Evolutionary conservation across 805 yeast species (phyloP).

Genomic region (Hanseniaspora meyeri): DNA sequence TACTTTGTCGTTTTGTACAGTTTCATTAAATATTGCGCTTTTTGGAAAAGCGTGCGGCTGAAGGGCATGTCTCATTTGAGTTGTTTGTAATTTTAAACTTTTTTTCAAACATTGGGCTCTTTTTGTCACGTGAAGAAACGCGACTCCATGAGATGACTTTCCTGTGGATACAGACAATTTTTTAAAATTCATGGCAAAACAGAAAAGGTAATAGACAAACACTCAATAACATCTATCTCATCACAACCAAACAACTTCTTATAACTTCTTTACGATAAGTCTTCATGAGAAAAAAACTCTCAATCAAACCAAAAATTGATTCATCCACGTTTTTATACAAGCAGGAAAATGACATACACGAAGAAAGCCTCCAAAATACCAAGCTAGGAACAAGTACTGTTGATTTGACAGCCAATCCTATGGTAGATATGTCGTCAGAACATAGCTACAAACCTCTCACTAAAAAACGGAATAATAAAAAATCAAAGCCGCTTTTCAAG

Average conservation of each 20-base stretch:
- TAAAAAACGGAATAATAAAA: background rate
- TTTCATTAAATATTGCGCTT: background rate
- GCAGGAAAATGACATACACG: background rate
- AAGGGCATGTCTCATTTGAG: background rate
- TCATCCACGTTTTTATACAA: background rate
- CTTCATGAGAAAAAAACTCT: background rate
- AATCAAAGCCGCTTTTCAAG: no score
- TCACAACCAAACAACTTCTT: no score
- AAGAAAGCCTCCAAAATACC: background rate
- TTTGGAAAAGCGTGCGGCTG: background rate
- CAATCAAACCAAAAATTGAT: background rate
- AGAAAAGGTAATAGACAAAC: no score
- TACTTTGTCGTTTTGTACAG: no score
- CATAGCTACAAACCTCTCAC: background rate
- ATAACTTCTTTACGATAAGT: no score
- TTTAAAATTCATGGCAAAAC: no score
- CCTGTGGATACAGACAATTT: no score
- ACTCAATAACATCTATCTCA: no score
- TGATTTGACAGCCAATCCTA: background rate
- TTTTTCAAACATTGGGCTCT: no score
- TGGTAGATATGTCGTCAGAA: background rate
- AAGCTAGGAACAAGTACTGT: background rate
- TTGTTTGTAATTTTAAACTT: background rate
- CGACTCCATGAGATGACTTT: background rate
- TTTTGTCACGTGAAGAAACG: background rate